phyloP scores from a whole-genome alignment of 371 early-diverging fungal genomes.

The Caulochytrium protostelioides region DNA sequence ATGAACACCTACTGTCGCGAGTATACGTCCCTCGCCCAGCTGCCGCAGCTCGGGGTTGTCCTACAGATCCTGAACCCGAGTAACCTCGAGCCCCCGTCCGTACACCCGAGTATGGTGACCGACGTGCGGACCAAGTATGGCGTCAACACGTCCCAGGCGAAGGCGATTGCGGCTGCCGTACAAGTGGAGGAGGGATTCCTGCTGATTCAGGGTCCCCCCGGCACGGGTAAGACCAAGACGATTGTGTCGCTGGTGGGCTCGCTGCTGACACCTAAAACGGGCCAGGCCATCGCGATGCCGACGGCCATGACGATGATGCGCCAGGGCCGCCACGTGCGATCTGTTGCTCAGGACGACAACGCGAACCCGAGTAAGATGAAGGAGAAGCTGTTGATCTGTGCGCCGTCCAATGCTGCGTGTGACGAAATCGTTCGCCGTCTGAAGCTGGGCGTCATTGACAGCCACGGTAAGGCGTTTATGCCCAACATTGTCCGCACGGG shows the following conservation, averaged over 20 bases:
- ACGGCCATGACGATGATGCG: constrained; percentile 2
- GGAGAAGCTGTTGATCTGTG: constrained; percentile 65
- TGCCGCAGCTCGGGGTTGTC: constrained; percentile 39
- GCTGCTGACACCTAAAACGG: constrained; percentile 16
- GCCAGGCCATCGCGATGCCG: constrained; percentile 8
- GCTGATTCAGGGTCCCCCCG: constrained; percentile 50
- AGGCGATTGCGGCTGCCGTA: constrained; percentile 52
- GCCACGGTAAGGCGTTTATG: constrained; percentile 20
- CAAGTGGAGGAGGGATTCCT: constrained; percentile 50
- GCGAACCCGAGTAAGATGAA: constrained; percentile 6
- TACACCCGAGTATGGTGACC: constrained; percentile 17
- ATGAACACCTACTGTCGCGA: constrained; percentile 64
- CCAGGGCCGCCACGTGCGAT: too few relatives aligned
- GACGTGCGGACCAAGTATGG: constrained; percentile 35
- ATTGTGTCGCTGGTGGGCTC: constrained; percentile 62
- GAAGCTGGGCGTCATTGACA: constrained; percentile 38
- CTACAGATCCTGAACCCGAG: constrained; percentile 42
- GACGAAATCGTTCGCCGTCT: constrained; percentile 78
- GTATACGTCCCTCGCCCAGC: constrained; percentile 46
- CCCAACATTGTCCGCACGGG: constrained; percentile 73
- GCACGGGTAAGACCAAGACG: constrained; percentile 65
- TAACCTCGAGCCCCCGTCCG: constrained; percentile 3
- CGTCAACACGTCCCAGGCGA: constrained; percentile 76
- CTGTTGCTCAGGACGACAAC: background rate
- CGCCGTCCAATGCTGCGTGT: constrained; percentile 93